Evolutionary conservation across 192 early-diverging fungal species (phyloP).

Genomic region (Dissophora ornata): DNA sequence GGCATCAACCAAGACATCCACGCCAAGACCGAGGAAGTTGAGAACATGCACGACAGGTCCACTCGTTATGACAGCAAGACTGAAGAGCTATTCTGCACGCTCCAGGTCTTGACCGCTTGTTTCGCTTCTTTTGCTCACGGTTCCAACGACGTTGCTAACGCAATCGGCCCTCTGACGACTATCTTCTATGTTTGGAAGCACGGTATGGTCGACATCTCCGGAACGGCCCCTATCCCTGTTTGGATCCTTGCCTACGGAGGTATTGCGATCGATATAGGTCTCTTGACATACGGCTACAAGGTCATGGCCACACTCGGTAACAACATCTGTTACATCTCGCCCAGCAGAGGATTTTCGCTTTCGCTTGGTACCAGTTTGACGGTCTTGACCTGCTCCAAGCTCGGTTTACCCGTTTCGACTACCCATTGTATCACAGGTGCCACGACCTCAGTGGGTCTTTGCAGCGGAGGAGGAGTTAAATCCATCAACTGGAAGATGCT

Average conservation of each 20-base stretch:
- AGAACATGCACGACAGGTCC: slow-evolving; percentile 70
- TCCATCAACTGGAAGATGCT: slow-evolving; percentile 85
- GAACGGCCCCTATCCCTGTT: slow-evolving; percentile 64
- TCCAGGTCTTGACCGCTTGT: slow-evolving; percentile 84
- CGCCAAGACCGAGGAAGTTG: slow-evolving; percentile 55
- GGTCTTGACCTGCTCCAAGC: slow-evolving; percentile 84
- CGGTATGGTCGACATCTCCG: slow-evolving; percentile 55
- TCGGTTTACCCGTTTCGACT: slow-evolving; percentile 86
- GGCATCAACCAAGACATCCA: slow-evolving; percentile 36
- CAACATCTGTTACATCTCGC: slow-evolving; percentile 87
- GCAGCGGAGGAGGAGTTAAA: slow-evolving; percentile 53
- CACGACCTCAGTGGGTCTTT: slow-evolving; percentile 77
- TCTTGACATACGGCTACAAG: slow-evolving; percentile 77
- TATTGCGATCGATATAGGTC: slow-evolving; percentile 81
- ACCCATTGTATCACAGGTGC: slow-evolving; percentile 90
- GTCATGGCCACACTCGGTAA: slow-evolving; percentile 87
- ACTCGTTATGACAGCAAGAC: slow-evolving; percentile 78
- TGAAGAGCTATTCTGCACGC: slow-evolving; percentile 86
- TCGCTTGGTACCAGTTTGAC: slow-evolving; percentile 85
- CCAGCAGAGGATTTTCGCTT: slow-evolving; percentile 83
- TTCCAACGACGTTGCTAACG: slow-evolving; percentile 90
- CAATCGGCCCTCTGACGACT: slow-evolving; percentile 81
- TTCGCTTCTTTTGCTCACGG: slow-evolving; percentile 91
- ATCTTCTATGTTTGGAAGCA: slow-evolving; percentile 77
- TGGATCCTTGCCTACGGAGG: slow-evolving; percentile 84